Evolutionary conservation across 1,284 basidiomycete genomes (phyloP).

Genomic region (Xerocomus nothofagi): DNA sequence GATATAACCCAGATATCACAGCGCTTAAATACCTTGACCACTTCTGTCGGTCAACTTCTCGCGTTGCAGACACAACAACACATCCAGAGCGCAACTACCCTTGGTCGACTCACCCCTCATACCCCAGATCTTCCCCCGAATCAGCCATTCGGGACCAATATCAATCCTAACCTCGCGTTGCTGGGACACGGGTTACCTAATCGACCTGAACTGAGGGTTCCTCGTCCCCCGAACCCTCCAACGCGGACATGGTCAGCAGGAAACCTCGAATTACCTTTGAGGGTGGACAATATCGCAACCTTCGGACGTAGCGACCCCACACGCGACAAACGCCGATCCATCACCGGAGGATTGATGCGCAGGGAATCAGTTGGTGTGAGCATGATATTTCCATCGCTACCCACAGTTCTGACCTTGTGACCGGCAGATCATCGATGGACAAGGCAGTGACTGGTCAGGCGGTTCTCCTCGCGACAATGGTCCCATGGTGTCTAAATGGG

Average conservation of each 20-base stretch:
- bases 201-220: slow-evolving; percentile 56
- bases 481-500: slow-evolving; percentile 94
- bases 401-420: slow-evolving; percentile 15
- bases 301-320: slow-evolving; percentile 36
- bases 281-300: slow-evolving; percentile 43
- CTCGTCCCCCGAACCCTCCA: slow-evolving; percentile 65
- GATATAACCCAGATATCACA: slow-evolving; percentile 79
- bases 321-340: slow-evolving; percentile 74
- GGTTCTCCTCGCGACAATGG: slow-evolving; percentile 68
- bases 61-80: slow-evolving; percentile 73
- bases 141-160: slow-evolving; percentile 44
- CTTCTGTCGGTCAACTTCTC: slow-evolving; percentile 83
- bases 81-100: slow-evolving; percentile 46
- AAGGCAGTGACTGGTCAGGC: slow-evolving; percentile 54
- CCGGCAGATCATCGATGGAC: slow-evolving; percentile 48
- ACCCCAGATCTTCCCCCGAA: slow-evolving; percentile 50
- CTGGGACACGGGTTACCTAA: slow-evolving; percentile 59
- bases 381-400: slow-evolving; percentile 16
- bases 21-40: slow-evolving; percentile 77
- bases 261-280: slow-evolving; percentile 67
- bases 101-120: slow-evolving; percentile 47
- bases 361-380: slow-evolving; percentile 75
- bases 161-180: slow-evolving; percentile 40
- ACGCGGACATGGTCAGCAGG: slow-evolving; percentile 82
- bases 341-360: slow-evolving; percentile 58